Conservation (phyloP, 768 basidiomycete species). For the Tremella fuciformis region DNA sequence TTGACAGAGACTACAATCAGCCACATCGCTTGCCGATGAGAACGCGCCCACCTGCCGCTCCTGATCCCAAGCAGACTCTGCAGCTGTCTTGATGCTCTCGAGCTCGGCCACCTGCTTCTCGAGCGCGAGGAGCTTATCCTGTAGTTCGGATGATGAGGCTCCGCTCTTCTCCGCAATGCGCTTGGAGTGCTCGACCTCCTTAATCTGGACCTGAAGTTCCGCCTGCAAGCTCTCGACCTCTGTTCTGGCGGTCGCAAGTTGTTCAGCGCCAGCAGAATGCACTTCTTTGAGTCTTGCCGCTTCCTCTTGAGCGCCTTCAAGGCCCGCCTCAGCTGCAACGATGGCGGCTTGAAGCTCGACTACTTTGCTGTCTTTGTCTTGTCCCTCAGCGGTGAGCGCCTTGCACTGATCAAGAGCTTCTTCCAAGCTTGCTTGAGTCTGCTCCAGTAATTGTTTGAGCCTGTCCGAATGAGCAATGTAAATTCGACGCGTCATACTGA, state of each 20-base stretch:
- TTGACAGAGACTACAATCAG: background rate
- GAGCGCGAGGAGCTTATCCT: constrained; percentile 1
- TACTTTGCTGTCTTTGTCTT: constrained; percentile 18
- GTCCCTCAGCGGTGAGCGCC: constrained; percentile 9
- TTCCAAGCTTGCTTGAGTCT: constrained; percentile 17
- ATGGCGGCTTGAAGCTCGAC: constrained; percentile 6
- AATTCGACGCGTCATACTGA: background rate
- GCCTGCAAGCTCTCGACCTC: constrained; percentile 2
- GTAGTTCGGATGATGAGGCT: background rate
- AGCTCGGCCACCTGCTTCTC: constrained; percentile 1
- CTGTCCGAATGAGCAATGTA: too few relatives aligned
- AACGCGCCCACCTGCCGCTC: background rate
- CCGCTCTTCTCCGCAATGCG: background rate
- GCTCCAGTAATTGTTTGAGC: background rate
- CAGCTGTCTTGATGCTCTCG: constrained; percentile 8
- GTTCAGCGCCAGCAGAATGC: constrained; percentile 4
- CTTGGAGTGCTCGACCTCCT: background rate
- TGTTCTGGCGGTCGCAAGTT: constrained; percentile 4
- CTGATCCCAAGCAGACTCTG: constrained; percentile 4
- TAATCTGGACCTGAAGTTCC: background rate
- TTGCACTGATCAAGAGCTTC: constrained; percentile 19
- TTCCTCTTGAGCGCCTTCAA: constrained; percentile 16
- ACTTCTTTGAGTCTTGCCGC: background rate
- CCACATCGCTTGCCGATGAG: background rate
- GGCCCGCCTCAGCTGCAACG: constrained; percentile 11